Evolutionary conservation across 108 stramenopile genomes (phyloP), one percentile per base, ranked within the genome.

Genomic region (Cyclotella cryptica): DNA sequence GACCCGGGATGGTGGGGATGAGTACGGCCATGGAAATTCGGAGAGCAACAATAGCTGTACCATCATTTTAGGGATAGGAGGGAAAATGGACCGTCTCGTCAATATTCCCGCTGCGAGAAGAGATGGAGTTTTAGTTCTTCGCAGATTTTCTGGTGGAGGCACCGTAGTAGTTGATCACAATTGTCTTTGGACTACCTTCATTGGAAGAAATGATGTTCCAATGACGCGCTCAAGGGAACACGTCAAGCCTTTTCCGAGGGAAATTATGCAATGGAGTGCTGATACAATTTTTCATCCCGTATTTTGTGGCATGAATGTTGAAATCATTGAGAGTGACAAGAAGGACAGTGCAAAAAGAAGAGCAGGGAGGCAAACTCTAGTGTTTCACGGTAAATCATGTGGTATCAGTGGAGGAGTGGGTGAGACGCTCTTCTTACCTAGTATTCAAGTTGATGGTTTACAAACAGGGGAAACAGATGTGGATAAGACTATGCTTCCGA

Each of bases 71-170:
- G 97, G 97, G 14, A 90, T 98, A 28, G 92, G 95, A 19, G 97
- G 97, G 0, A 98, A 98, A 75, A 83, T 90, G 8, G 78, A 90
- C 21, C 55, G 78, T 30, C 79, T 96, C 22, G 65, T 96, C 17
- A 78, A 96, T 72, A 51, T 86, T 7, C 41, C 72, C 3, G 54
- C 64, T 24, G 88, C 90, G 3, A 78, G 77, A 44, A 17, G 80
- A 41, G 90, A 96, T 45, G 66, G 82, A n/a, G 76, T 96, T 8
- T 41, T 87, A 46, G 84, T 94, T 13, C 46, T 96, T 28, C 93
- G 92, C 68, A 83, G 98, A 57, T 98, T 96, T 84, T 93, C 92
- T 11, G 98, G 98, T 39, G 98, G 97, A 11, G 98, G 98, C 18
- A 98, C 97, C 13, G 98, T 98, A 3, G 93, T 98, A 0, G 83